phyloP scores from a whole-genome alignment of 2,329 filamentous ascomycete genomes.

The Pyrenochaeta sp. region DNA sequence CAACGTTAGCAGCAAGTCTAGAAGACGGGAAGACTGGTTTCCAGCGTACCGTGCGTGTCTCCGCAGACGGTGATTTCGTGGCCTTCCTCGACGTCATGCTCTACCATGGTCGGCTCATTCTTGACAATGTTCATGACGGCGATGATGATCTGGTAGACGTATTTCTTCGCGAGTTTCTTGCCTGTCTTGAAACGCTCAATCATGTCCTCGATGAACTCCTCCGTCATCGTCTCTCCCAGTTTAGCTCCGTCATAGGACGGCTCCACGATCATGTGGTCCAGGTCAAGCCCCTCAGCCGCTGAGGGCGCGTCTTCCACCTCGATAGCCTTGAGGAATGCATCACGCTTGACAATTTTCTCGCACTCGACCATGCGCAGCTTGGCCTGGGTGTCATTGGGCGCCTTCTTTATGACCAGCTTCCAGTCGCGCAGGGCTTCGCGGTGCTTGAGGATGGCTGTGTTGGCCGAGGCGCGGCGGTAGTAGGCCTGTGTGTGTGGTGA shows the following conservation, averaged over 20 bases:
- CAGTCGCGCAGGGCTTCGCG: constrained; percentile 91
- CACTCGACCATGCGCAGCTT: constrained; percentile 91
- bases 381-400: constrained; percentile 87
- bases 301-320: constrained; percentile 92
- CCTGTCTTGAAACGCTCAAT: constrained; percentile 86
- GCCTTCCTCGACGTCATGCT: constrained; percentile 80
- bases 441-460: constrained; percentile 88
- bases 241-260: constrained; percentile 83
- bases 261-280: constrained; percentile 86
- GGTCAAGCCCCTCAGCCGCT: constrained; percentile 86
- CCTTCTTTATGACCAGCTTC: constrained; percentile 85
- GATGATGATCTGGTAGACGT: constrained; percentile 94
- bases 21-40: not conserved
- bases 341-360: constrained; percentile 89
- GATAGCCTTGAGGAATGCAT: constrained; percentile 94
- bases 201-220: constrained; percentile 98
- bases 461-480: constrained; percentile 90
- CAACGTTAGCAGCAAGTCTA: constrained; percentile 20
- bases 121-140: constrained; percentile 89
- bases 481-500: constrained; percentile 70
- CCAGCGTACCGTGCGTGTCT: constrained; percentile 83
- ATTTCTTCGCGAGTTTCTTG: constrained; percentile 95
- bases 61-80: constrained; percentile 91
- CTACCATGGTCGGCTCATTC: constrained; percentile 95
- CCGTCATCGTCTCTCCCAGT: constrained; percentile 84